Base-by-base conservation (phyloP, 805 yeast genomes). In the Ogataea trehaloabstinens region DNA sequence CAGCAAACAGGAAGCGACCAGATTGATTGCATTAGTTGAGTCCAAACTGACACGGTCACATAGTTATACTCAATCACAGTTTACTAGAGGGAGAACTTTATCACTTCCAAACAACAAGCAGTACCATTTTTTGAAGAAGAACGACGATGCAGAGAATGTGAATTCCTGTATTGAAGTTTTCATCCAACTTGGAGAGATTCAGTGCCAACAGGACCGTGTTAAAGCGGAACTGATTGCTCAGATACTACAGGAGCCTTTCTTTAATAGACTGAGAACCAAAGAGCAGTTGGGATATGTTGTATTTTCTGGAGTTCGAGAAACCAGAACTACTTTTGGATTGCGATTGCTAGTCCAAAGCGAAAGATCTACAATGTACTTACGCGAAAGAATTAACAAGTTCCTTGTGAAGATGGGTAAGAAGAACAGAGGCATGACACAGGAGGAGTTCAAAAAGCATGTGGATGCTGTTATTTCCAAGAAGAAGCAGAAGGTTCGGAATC, bases 261-360 rank as follows among this genome's bases (percentile, higher is more conserved):
- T 91, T 63, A 82, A 87, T 55, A 85, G 85, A 46, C 71, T 91
- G 41, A 76, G 99, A 62, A 91, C 99, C 5, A 83, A 87, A 52
- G 98, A 91, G 64, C 98, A 93, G 61, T 71, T 91, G 22, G 99
- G 99, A 2, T 91, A 91, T 55, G 89, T 91, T 46, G 99, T 91
- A 0, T 88, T 87, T 56, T 80, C 93, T 31, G 85, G 95, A 0
- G 66, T 74, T 19, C 68, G 83, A 44, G 71, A 72, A 44, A 76
- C 86, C 3, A 75, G 95, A 55, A 82, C 93, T 17, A 75, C 83
- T 5, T 71, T 77, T 56, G 90, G 91, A 11, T 74, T 80, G 49
- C 72, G 93, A 52, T 63, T 93, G 11, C 66, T 90, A 48, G 73
- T 90, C 35, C 99, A 91, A 65, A 82, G 93, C 43, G 97, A 88